phyloP scores from a whole-genome alignment of 2,329 filamentous ascomycete species.

The Nemania serpens region DNA sequence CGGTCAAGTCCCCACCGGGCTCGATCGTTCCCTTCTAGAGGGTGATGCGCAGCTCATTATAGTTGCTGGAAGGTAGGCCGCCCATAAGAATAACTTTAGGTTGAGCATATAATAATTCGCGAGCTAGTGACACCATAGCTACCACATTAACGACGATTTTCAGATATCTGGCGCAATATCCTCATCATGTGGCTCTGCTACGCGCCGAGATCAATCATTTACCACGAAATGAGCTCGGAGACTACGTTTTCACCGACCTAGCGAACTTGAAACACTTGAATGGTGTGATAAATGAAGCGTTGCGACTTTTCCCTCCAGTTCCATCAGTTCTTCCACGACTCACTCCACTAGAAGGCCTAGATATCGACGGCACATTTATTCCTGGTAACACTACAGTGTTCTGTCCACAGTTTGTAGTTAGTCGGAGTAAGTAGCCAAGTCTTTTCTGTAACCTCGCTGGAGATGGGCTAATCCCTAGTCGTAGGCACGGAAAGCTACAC shows the following conservation, averaged over 20 bases:
- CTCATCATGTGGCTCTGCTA: slow-evolving; percentile 10
- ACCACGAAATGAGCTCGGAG: background rate
- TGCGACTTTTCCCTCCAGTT: slow-evolving; percentile 41
- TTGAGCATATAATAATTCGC: background rate
- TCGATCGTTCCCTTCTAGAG: slow-evolving; percentile 16
- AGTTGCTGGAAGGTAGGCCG: slow-evolving; percentile 20
- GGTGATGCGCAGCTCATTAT: slow-evolving; percentile 22
- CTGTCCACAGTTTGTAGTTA: slow-evolving; percentile 27
- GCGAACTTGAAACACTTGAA: slow-evolving; percentile 29
- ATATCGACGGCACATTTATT: slow-evolving; percentile 33
- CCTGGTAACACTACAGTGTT: slow-evolving; percentile 31
- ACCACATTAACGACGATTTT: slow-evolving; percentile 12
- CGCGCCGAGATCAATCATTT: slow-evolving; percentile 15
- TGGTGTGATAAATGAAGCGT: slow-evolving; percentile 41
- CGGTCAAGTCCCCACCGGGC: background rate
- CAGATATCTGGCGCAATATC: slow-evolving; percentile 19
- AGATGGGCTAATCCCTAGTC: background rate
- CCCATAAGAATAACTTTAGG: too few relatives aligned
- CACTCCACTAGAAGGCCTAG: slow-evolving; percentile 32
- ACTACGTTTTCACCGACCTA: slow-evolving; percentile 5
- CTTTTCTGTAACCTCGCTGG: background rate
- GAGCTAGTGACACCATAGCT: slow-evolving; percentile 17
- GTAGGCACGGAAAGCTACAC: slow-evolving; percentile 24
- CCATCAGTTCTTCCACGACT: slow-evolving; percentile 24
- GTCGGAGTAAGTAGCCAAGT: slow-evolving; percentile 17